Conservation (phyloP, 495 filamentous ascomycete genomes). For the Podospora comata region DNA sequence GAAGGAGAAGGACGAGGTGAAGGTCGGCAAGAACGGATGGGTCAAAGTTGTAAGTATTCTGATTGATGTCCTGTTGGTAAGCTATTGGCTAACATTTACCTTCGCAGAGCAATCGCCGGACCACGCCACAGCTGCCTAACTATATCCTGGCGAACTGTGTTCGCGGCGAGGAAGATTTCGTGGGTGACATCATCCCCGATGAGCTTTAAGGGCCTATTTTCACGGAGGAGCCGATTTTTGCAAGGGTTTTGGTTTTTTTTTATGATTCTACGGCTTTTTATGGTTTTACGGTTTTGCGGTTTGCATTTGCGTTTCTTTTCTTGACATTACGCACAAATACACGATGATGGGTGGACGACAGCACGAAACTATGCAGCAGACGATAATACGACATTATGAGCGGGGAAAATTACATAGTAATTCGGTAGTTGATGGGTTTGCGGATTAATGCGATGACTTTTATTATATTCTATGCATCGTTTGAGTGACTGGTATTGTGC, state of each 20-base stretch:
- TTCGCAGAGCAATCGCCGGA: neutral
- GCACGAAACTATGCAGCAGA: neutral
- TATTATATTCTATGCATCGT: neutral
- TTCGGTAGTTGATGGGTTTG: neutral
- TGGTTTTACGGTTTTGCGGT: neutral
- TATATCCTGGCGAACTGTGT: neutral
- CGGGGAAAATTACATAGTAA: neutral
- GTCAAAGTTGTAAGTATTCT: conserved; percentile 18
- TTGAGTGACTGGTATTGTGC: neutral
- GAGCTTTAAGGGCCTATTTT: too few species aligned
- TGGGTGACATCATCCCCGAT: too few species aligned
- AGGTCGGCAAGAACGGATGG: conserved; percentile 14
- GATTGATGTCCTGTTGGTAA: neutral
- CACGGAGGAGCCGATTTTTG: too few species aligned
- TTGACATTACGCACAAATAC: neutral
- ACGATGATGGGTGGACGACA: neutral
- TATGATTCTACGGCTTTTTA: neutral
- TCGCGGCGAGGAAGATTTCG: neutral
- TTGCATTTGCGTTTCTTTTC: neutral
- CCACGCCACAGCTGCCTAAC: neutral
- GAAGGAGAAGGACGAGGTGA: neutral
- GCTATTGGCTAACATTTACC: neutral
- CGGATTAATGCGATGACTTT: neutral
- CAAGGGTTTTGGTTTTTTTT: neutral
- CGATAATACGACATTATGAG: neutral